Conservation (phyloP, 345 rosid species). For the Angophora floribunda region DNA sequence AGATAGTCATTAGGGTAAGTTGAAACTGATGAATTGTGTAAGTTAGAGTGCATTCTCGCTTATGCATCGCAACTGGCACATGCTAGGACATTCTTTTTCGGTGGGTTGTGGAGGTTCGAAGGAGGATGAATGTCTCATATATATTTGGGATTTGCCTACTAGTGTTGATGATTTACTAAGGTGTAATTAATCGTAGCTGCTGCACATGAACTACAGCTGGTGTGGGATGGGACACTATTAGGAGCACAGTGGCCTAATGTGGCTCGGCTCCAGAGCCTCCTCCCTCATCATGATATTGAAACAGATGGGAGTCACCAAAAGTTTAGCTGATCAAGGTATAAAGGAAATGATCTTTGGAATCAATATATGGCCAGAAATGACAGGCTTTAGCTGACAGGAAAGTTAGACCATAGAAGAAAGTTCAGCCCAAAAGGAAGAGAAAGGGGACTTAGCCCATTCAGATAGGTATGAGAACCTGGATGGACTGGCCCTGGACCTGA, state of each 20-base stretch:
- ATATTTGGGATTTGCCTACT: not conserved
- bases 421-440: slow-evolving; percentile 4
- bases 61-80: not conserved
- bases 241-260: slow-evolving; percentile 6
- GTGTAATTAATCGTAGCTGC: not conserved
- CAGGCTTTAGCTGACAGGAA: not conserved
- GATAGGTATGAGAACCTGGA: slow-evolving; percentile 2
- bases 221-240: slow-evolving; percentile 29
- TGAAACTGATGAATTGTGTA: not conserved
- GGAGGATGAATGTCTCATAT: not conserved
- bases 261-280: slow-evolving; percentile 18
- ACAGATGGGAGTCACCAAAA: not conserved
- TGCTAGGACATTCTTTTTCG: not conserved
- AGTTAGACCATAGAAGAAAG: not conserved
- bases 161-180: not conserved
- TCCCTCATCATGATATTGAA: slow-evolving; percentile 14
- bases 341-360: slow-evolving; percentile 1
- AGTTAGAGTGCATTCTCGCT: not conserved
- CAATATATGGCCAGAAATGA: not conserved
- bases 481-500: slow-evolving; percentile 14
- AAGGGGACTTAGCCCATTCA: slow-evolving; percentile 4
- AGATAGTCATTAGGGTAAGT: not conserved
- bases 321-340: not conserved
- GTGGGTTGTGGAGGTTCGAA: not conserved
- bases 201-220: not conserved